phyloP scores from a whole-genome alignment of 192 early-diverging fungal genomes.

The Coemansia sp. region DNA sequence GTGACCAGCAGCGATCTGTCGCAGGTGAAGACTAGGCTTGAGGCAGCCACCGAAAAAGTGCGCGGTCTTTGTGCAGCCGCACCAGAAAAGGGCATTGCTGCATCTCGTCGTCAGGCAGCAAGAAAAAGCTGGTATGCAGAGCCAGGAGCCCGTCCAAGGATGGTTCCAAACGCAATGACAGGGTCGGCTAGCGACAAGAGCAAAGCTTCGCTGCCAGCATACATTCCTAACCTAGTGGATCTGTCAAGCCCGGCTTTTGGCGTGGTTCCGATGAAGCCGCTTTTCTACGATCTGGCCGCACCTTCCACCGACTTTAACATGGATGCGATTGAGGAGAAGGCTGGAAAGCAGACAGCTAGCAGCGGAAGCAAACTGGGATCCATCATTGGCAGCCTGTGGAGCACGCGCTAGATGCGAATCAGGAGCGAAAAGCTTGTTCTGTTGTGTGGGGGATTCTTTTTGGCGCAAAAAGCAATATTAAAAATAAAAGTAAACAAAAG shows the following conservation, averaged over 20 bases:
- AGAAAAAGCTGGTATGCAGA: slow-evolving; percentile 1
- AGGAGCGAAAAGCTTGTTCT: too few species aligned
- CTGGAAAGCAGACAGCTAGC: slow-evolving; percentile 16
- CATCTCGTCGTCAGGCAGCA: neutral
- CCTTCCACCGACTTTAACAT: slow-evolving; percentile 46
- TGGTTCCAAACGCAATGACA: slow-evolving; percentile 22
- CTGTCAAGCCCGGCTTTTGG: slow-evolving; percentile 14
- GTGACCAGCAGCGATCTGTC: slow-evolving; percentile 10
- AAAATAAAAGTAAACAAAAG: neutral
- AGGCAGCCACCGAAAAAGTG: slow-evolving; percentile 11
- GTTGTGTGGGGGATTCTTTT: too few species aligned
- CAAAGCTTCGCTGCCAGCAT: neutral
- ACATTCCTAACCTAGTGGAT: slow-evolving; percentile 35
- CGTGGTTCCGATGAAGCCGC: slow-evolving; percentile 40
- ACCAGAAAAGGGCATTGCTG: neutral
- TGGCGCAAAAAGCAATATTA: neutral
- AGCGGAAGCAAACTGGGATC: slow-evolving; percentile 35
- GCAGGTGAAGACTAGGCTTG: slow-evolving; percentile 1
- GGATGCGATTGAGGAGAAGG: slow-evolving; percentile 21
- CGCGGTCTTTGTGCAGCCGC: slow-evolving; percentile 19
- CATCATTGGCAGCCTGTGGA: slow-evolving; percentile 51
- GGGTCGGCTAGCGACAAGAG: neutral
- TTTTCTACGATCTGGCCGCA: slow-evolving; percentile 53
- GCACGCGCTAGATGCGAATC: slow-evolving; percentile 5
- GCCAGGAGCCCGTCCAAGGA: slow-evolving; percentile 5